Base-by-base conservation (phyloP, 164 flowering plant species). In the Tetrastigma voinierianum region DNA sequence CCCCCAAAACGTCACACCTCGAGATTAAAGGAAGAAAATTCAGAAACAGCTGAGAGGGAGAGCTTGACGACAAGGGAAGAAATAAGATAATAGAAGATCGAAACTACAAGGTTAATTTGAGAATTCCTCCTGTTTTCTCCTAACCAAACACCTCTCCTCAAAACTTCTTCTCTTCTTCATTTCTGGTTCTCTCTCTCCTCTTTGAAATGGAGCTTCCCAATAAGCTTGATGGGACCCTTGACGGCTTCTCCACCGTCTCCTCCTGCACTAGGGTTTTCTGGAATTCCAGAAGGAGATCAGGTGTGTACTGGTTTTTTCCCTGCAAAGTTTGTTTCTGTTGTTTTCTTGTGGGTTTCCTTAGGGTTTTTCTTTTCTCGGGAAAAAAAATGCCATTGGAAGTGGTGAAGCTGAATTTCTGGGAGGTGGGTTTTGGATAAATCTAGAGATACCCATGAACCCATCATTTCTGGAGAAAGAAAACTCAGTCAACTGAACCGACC, bases 231-330 rank as follows among this genome's bases (percentile, higher is more conserved):
- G 71, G 61, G 7, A 68, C 57, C 45, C 10, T 82, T 48, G 65
- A 70, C 62, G 89, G 86, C 4, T 86, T 88, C 72, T 78, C 90
- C 14, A 77, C 86, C 1, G 61, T 64, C 44, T 77, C 87, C 62
- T 65, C 71, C 91, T 20, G 73, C 40, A 32, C 40, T 3, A 32
- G 77, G 57, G 73, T 83, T 62, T 75, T 74, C 49, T 89, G 92
- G 91, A 86, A 83, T 67, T 87, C 94, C 43, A 72, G 94, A 45
- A 84, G 75, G 71, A 81, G 91, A 81, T 75, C 85, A 57, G 91
- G 96, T 80, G 8, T 14, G 11, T 77, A 2, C 51, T 23, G n/a
- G 15, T 59, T 59, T n/a, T 16, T 1, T 19, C 24, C n/a, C 57
- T 40, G 13, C 3, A 25, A 25, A 52, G 32, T 21, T 18, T 60